Base-by-base conservation (phyloP, 192 early-diverging fungal genomes). In the Thamnidium elegans region DNA sequence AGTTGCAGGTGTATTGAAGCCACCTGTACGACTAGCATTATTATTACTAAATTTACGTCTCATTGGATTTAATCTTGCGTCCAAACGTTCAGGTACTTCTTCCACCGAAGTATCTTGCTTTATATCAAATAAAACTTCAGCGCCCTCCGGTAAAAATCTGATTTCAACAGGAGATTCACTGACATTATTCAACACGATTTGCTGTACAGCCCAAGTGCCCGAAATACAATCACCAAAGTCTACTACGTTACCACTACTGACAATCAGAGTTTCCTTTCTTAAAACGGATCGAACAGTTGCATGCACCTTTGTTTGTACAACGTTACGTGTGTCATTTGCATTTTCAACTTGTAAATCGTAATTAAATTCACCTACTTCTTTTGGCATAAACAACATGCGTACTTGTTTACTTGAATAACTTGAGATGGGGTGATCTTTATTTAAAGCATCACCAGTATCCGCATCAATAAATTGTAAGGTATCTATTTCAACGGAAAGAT, bases 151-250 rank as follows among this genome's bases (percentile, higher is more conserved):
- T 47, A 66, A 78, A 54, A 98, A 90, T 39, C 82, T 82, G 47
- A 99, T 80, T 30, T 93, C 91, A 3, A 96, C 72, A 0, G 89
- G 81, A 8, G 72, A 58, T 10, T 92, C 89, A 44, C 89, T 84
- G 17, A 94, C 77, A 69, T 97, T 99, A 34, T 85, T 89, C 32
- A 99, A 72, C 1, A 89, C 78, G 5, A 97, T 74, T 45, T 88
- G 83, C 66, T 92, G 85, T 58, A 84, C 85, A 20, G 86, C 88
- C 90, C 92, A 92, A n/a, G 80, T 66, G n/a, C 95, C 95, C 44
- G 92, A 90, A 64, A 84, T 87, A 69, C 94, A 96, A 66, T 97
- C 93, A 44, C 93, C 93, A 82, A 99, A 99, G 70, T 97, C 94
- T 23, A 99, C 62, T 43, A 78, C 76, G 69, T 76, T 90, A 32